These are phyloP conservation scores for Ulmus americana DNA, from an alignment of 331 rosid species.

Conservation along the genomic window DNA sequence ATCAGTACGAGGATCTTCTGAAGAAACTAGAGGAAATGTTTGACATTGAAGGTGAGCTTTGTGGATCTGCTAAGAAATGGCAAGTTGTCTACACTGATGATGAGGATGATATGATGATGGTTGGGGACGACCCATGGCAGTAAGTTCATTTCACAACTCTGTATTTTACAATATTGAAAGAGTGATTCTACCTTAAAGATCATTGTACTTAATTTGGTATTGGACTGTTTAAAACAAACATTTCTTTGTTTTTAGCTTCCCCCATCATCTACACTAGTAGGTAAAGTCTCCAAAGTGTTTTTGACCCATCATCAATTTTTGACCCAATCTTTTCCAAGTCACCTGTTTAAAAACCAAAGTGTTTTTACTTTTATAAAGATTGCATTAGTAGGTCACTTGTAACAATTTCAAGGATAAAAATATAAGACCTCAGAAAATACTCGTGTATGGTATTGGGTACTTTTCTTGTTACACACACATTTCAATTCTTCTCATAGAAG, in stretches of 20 bases:
- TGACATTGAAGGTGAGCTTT: slow-evolving; percentile 74
- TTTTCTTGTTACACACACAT: background rate
- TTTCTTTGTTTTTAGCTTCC: background rate
- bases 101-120: slow-evolving; percentile 98
- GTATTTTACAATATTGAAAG: slow-evolving; percentile 4
- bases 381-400: background rate
- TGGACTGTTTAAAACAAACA: background rate
- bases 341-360: background rate
- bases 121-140: slow-evolving; percentile 99
- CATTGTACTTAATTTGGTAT: background rate
- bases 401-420: background rate
- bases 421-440: background rate
- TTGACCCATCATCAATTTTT: no score
- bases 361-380: background rate
- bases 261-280: background rate
- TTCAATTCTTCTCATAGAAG: background rate
- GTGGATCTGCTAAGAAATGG: slow-evolving; percentile 73
- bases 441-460: background rate
- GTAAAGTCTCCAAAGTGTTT: no score
- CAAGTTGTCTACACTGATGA: slow-evolving; percentile 91
- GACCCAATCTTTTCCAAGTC: no score
- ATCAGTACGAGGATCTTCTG: slow-evolving; percentile 64
- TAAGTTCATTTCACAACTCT: slow-evolving; percentile 43
- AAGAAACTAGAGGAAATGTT: slow-evolving; percentile 85
- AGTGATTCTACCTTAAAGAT: background rate